Evolutionary conservation across 305 asterid genomes (phyloP), one percentile per base, ranked within the genome.

Genomic region (Coffea humblotiana): DNA sequence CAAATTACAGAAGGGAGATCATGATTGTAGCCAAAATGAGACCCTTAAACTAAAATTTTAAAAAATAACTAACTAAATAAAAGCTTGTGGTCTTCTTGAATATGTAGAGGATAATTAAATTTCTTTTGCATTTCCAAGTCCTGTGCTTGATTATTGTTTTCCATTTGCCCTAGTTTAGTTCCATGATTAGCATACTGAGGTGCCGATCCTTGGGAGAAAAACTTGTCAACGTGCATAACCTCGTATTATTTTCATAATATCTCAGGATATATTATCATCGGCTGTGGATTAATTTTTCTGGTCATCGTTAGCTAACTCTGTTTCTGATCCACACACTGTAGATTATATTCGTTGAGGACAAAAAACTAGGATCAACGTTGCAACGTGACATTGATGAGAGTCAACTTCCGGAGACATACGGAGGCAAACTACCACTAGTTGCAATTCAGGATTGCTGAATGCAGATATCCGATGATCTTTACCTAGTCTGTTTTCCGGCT

Each of bases 381-480:
- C 88, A 89, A 8, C 80, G 72, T 52, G 93, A 89, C 83, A 87
- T 93, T 15, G 95, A 91, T 60, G 90, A 88, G 84, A 84, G 69
- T 67, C 96, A 93, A 83, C 95, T 93, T 61, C 94, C 97, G 2
- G 83, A 82, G 25, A 73, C 79, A 11, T 86, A 88, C n/a, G 97
- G 97, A 60, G 97, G 97, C 79, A 85, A 87, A 67, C 86, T 85
- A 37, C 61, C 88, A 72, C 43, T 91, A 76, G 91, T 91, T 76
- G 97, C 95, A 1, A 88, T 93, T 71, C 94, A 91, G 48, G 94
- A 88, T 19, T 88, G 94, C 87, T 90, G 85, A 90, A 58, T 52
- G 83, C 40, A 14, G 75, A 71, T 64, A 18, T 67, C 71, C 64
- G 35, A n/a, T 60, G 4, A 2, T 15, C 6, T 61, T 1, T 21